Percentiles rank a stretch among this genome's conserved stretches.
These are phyloP conservation scores for Neofusicoccum kwambonambiense DNA, from an alignment of 2,329 filamentous ascomycete species.

Conservation along the genomic window DNA sequence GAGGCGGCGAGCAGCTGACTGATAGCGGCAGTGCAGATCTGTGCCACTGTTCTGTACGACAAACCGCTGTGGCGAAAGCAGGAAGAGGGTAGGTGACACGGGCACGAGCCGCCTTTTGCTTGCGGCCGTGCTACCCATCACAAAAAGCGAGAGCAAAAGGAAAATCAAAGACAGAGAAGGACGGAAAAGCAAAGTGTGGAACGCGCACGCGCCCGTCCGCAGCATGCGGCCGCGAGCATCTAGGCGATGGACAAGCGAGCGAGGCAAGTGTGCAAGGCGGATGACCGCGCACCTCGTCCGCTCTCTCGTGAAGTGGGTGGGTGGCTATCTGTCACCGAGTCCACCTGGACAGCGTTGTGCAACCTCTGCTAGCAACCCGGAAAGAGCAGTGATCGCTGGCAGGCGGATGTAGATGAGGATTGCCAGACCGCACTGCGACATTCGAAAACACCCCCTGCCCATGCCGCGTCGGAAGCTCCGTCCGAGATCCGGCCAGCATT, in stretches of 20 bases:
- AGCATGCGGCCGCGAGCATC: background rate
- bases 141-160: background rate
- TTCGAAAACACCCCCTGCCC: background rate
- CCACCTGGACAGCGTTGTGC: background rate
- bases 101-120: conserved; percentile 2
- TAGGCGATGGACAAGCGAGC: background rate
- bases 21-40: background rate
- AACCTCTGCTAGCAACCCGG: background rate
- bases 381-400: background rate
- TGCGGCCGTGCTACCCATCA: conserved; percentile 7
- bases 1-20: background rate
- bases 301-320: background rate
- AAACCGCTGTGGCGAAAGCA: background rate
- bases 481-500: background rate
- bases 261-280: background rate
- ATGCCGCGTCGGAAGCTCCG: background rate
- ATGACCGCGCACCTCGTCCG: too few species aligned
- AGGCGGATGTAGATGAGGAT: background rate
- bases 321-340: background rate
- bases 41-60: background rate
- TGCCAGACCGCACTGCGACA: background rate
- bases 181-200: background rate
- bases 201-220: conserved; percentile 10
- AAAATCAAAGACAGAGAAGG: background rate
- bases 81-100: conserved; percentile 1